Evolutionary conservation across 2,329 filamentous ascomycete species (phyloP).

Genomic region (Aspergillus pseudonomiae): DNA sequence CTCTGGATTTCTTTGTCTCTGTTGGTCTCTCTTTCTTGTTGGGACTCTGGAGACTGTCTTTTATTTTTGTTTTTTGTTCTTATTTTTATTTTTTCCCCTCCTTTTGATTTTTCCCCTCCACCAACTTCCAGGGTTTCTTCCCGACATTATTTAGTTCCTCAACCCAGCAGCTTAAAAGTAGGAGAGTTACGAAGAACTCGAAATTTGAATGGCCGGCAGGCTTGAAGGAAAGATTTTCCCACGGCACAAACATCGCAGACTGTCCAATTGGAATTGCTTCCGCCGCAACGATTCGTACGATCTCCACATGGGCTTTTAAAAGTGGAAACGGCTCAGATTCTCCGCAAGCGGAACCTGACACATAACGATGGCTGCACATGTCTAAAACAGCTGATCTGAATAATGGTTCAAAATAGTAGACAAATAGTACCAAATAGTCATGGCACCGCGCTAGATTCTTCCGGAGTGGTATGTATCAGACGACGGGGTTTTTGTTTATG

Average conservation of each 20-base stretch:
- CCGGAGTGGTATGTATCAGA: background rate
- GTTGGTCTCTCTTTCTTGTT: too few species aligned
- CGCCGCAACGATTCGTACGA: background rate
- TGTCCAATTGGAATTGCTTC: background rate
- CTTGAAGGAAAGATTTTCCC: background rate
- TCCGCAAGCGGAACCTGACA: background rate
- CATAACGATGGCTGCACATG: background rate
- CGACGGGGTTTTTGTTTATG: background rate
- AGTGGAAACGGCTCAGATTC: background rate
- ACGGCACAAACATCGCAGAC: background rate
- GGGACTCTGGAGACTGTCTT: too few species aligned
- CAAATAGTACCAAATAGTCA: background rate
- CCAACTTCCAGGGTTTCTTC: background rate
- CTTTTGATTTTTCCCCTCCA: too few species aligned
- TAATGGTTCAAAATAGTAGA: background rate
- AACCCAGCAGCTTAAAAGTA: background rate
- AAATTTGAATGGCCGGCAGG: background rate
- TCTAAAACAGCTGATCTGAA: background rate
- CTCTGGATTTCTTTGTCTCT: background rate
- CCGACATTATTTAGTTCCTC: background rate
- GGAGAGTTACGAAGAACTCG: background rate
- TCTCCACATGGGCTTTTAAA: background rate
- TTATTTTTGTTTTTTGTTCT: background rate
- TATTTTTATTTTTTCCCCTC: background rate
- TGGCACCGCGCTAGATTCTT: background rate